phyloP scores from a whole-genome alignment of 805 yeast genomes.

The Barnettozyma botsteinii region DNA sequence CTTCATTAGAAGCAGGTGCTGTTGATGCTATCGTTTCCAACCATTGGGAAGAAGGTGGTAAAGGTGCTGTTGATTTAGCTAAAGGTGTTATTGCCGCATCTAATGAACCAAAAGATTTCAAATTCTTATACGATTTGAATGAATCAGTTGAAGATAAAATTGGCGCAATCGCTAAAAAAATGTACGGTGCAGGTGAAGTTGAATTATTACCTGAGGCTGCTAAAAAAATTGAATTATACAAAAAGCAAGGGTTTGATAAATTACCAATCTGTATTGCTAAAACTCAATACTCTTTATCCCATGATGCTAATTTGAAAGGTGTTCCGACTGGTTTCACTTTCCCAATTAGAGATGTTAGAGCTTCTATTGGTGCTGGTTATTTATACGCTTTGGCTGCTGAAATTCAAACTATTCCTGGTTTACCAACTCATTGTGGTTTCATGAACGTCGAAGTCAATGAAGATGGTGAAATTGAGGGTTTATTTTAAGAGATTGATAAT shows the following conservation, averaged over 20 bases:
- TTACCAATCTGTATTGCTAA: conserved; percentile 82
- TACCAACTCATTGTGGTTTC: conserved; percentile 80
- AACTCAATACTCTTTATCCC: conserved; percentile 80
- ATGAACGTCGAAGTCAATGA: conserved; percentile 82
- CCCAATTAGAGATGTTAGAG: conserved; percentile 77
- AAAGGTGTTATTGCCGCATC: conserved; percentile 75
- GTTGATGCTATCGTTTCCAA: conserved; percentile 81
- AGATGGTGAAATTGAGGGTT: conserved; percentile 78
- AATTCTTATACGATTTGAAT: conserved; percentile 65
- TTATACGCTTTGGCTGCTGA: conserved; percentile 82
- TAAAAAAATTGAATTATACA: conserved; percentile 62
- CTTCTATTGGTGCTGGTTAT: conserved; percentile 79
- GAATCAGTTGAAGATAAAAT: conserved; percentile 76
- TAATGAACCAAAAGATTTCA: conserved; percentile 41
- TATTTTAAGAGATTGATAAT: conserved; percentile 43
- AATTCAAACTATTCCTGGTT: conserved; percentile 81
- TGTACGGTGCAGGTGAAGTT: conserved; percentile 89
- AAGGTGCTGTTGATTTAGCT: conserved; percentile 82
- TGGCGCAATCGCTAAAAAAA: conserved; percentile 68
- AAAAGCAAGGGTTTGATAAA: conserved; percentile 68
- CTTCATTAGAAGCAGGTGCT: conserved; percentile 89
- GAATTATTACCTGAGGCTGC: conserved; percentile 80
- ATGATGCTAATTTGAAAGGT: conserved; percentile 77
- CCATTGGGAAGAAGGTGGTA: conserved; percentile 96
- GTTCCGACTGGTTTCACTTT: conserved; percentile 75